Evolutionary conservation across 768 basidiomycete species (phyloP), one percentile per base, ranked within the genome.

Genomic region (Rhizopogon sp.): DNA sequence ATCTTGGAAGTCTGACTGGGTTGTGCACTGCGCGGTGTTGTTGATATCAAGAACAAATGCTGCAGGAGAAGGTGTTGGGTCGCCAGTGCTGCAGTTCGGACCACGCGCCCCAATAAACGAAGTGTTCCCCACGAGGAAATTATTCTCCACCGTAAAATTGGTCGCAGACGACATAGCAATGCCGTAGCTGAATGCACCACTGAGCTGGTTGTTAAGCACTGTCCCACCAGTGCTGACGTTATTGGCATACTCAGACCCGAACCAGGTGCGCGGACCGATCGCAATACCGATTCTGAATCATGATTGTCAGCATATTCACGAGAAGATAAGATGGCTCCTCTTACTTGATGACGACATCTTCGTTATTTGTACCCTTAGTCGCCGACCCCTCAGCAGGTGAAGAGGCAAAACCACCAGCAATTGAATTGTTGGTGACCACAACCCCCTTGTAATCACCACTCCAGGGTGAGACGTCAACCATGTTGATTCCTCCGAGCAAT

Each of bases 261-360:
- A 90, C 89, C 89, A 91, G 14, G 81, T 83, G 10, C 80, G 80
- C 8, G 90, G 87, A 8, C 90, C 89, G 14, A 90, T 78, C 29
- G 88, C 89, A 46, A 91, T 84, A n/a, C 85, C 89, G 62, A 91
- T 83, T 66, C 88, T 90, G 17, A 43, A 13, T 13, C 6, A 54
- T 39, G n/a, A 25, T 22, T 40, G 54, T 62, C 58, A 52, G 57
- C 50, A 53, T 42, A 20, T 25, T 25, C 31, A 22, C 46, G 22
- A 49, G 17, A 42, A 46, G 8, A 16, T 13, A 57, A 43, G 52
- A 35, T 37, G 16, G 11, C 9, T 37, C 20, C 6, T 66, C 83
- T 45, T 57, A 88, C 88, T 91, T 91, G 70, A 90, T 81, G 53
- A 90, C 76, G 11, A 79, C 83, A 59, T 82, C 75, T 17, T 83